Conservation (phyloP, 108 stramenopile species). For the Hondaea fermentalgiana region DNA sequence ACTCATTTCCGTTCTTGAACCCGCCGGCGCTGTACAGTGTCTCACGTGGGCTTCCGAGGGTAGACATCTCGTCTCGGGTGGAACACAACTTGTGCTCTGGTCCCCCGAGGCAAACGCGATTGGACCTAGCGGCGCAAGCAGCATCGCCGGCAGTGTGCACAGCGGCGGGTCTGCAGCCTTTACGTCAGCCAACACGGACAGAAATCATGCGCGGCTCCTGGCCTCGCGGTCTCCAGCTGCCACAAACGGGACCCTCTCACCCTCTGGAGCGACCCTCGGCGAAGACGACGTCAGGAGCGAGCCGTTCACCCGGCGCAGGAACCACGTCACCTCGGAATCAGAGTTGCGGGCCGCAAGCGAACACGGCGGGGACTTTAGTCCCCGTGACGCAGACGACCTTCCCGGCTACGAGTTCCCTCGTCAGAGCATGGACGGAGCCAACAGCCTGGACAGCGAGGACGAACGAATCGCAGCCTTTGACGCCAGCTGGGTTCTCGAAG, state of each 20-base stretch:
- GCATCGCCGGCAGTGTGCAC: background rate
- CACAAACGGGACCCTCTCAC: background rate
- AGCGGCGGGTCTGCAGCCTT: background rate
- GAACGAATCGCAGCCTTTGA: background rate
- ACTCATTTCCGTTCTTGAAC: background rate
- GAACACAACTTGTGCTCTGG: background rate
- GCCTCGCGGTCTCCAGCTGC: background rate
- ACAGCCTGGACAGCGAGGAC: background rate
- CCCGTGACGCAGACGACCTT: background rate
- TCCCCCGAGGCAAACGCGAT: background rate
- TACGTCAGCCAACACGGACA: background rate
- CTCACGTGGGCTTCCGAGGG: conserved; percentile 8
- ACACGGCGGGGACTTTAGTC: too few relatives aligned
- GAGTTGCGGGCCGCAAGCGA: too few relatives aligned
- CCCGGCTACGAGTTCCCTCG: too few relatives aligned
- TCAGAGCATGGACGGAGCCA: background rate
- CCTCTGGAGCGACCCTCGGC: too few relatives aligned
- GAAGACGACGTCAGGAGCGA: too few relatives aligned
- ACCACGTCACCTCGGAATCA: background rate
- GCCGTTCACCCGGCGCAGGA: too few relatives aligned
- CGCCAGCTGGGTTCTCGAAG: background rate
- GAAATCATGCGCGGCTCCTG: background rate
- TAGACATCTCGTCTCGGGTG: background rate
- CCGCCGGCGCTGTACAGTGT: background rate
- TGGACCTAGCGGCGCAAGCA: background rate